Base-by-base conservation (phyloP, 805 yeast genomes). In the Kodamaea laetipori region DNA sequence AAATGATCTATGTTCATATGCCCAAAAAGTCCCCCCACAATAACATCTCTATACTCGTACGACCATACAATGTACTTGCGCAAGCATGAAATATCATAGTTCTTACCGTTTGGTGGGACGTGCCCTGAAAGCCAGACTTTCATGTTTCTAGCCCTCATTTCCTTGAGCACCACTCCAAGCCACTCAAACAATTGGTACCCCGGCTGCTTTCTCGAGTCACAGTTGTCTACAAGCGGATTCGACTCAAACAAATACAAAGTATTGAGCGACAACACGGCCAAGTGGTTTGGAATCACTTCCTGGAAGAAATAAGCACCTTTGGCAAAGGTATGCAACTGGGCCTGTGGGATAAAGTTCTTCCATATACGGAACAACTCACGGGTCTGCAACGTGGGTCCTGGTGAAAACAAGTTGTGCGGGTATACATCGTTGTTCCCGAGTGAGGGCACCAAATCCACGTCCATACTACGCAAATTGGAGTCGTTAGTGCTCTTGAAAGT, bases 1-100 rank as follows among this genome's bases (percentile, higher is more conserved):
- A 85, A 87, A 65, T 88, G 96, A 58, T 89, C 96, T 43, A 87
- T 71, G 62, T 88, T 88, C 96, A 88, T 88, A 59, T 88, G 96
- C 0, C 96, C 96, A 60, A 77, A 88, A 23, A 88, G 65, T 8
- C 90, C 89, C 13, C 96, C 96, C 49, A 89, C 71, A 19, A 88
- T 84, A 31, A 88, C 77, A 60, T 88, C 96, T 51, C 95, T 72
- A 58, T 84, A 88, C 58, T 87, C 96, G 55, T 86, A 80, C 26
- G 81, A 65, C 95, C 95, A 88, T n/a, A 81, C 73, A 17, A 85
- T 77, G 62, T 81, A 84, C 61, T 87, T 87, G 39, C 88, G 71
- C 51, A 78, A 81, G 57, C 96, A 88, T 33, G 83, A 72, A 13
- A 74, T 69, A 54, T 88, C 95, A 48, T 77, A 80, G 60, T 88